Base-by-base conservation (phyloP, 1,284 basidiomycete species). In the Xanthoconium separans region DNA sequence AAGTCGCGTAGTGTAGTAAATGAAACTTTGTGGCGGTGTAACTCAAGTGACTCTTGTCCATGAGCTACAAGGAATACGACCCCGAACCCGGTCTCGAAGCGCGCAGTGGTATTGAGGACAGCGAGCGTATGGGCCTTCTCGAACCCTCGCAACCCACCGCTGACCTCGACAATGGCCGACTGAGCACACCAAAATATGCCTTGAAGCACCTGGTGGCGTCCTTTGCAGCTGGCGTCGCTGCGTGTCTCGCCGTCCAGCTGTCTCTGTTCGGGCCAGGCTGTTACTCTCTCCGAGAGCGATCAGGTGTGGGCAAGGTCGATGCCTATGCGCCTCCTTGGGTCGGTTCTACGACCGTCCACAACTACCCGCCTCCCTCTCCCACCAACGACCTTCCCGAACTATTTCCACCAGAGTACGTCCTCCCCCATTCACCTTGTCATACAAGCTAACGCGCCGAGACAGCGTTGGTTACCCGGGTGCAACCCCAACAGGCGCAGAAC, bases 401-500 rank as follows among this genome's bases (percentile, higher is more conserved):
- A 33, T 92, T 92, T 66, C 90, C 89, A 4, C 79, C 86, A 29
- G 71, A 86, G 70, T 73, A 40, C 8, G 62, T 15, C 13, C 12
- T 44, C 18, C 4, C 44, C n/a, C 13, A 2, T 33, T 27, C 22
- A 9, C 2, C 2, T 1, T 3, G 12, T 18, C 7, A 6, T 16
- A 22, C n/a, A 24, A 13, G 47, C 31, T 50, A 22, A 44, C 15
- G 18, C 29, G 15, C 15, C 31, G 6, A 3, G 45, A 29, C 45
- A 69, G 70, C 59, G 83, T 95, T 12, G 93, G 93, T 42, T 88
- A 92, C 66, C 78, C 87, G 13, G 93, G 93, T 10, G 82, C 79
- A 11, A 95, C 92, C 1, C 89, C 90, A 0, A 95, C 93, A 0
- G 93, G 93, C 12, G 85, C 82, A 12, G 93, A 95, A 71, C 77